Percentiles rank a stretch among this genome's conserved stretches.
These are phyloP conservation scores for Lodderomyces margitis DNA, from an alignment of 1,139 yeast genomes.

Conservation along the genomic window DNA sequence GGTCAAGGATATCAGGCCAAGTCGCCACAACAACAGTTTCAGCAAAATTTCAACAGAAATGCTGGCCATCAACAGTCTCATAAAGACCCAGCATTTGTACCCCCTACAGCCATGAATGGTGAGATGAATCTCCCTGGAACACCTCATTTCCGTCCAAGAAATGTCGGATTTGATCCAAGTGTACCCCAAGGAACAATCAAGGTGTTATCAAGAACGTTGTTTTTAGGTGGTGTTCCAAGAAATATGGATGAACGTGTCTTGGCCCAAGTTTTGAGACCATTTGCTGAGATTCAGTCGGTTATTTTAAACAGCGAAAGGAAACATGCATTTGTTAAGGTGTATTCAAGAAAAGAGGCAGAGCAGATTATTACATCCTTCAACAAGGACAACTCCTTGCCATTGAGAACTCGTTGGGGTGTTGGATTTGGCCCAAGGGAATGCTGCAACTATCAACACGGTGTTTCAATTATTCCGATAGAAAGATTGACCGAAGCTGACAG, in stretches of 20 bases:
- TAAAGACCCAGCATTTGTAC: conserved; percentile 10
- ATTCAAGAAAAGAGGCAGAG: conserved; percentile 92
- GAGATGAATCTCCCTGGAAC: conserved; percentile 69
- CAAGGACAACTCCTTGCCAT: conserved; percentile 49
- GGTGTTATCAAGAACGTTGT: conserved; percentile 84
- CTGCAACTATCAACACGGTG: conserved; percentile 90
- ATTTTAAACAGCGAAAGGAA: conserved; percentile 84
- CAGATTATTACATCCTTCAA: conserved; percentile 60
- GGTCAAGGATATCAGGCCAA: conserved; percentile 13
- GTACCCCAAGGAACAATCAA: conserved; percentile 80
- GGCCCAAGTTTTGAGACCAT: conserved; percentile 70
- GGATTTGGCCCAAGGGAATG: conserved; percentile 99
- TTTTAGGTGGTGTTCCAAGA: conserved; percentile 90
- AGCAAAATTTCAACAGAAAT: conserved; percentile 12
- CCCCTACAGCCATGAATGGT: conserved; percentile 26
- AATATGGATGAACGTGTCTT: conserved; percentile 76
- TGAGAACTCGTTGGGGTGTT: conserved; percentile 96
- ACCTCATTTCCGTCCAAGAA: conserved; percentile 71
- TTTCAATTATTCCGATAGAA: conserved; percentile 79
- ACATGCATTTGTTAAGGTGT: conserved; percentile 96
- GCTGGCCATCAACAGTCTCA: conserved; percentile 9
- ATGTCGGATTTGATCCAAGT: conserved; percentile 64
- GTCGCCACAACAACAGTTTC: conserved; percentile 12
- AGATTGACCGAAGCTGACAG: conserved; percentile 92
- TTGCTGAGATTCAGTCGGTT: conserved; percentile 91